Base-by-base conservation (phyloP, 176 grass and related monocot genomes). In the Paspalum notatum region DNA sequence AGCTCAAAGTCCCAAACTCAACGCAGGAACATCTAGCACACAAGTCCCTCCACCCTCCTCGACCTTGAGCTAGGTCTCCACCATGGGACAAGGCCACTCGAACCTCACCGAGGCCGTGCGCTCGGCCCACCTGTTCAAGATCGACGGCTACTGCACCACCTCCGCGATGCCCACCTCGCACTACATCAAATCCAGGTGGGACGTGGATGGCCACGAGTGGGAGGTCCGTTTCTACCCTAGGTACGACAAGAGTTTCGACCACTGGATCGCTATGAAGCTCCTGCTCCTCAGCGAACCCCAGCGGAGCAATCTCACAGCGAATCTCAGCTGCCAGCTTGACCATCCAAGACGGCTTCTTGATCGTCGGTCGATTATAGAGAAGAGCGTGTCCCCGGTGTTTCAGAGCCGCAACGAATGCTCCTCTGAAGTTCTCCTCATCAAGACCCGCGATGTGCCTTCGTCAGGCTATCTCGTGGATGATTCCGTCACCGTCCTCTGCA, bases 391-490 rank as follows among this genome's bases (percentile, higher is more conserved):
- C 12, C 13, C 15, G 15, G 49, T 51, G 5, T 51, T 51, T 51
- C 1, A 3, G 2, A 14, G 14, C 5, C 12, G 13, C 49, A 1
- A 5, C 8, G 12, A 51, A 15, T 3, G 2, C 45, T 47, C 45
- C 9, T 47, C 45, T 47, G 9, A 11, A 47, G 8, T 47, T 47
- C 1, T 47, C 45, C 45, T 47, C 45, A 6, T 64, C 27, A 47
- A 11, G 2, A 47, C 8, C 0, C 14, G 39, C 11, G 45, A 40
- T 64, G 61, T 16, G 18, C 27, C 26, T 8, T 64, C 27, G 11
- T 47, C 45, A 8, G 45, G 45, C 11, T 47, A 47, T 11, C 45
- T 85, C 50, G 15, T 39, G 16, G 61, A 69, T 17, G 82, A 84
- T 64, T 69, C 42, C 2, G 8, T 47, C 8, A 47, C 45, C 45